Conservation (phyloP, 1,284 basidiomycete species). For the Kwoniella shivajii region DNA sequence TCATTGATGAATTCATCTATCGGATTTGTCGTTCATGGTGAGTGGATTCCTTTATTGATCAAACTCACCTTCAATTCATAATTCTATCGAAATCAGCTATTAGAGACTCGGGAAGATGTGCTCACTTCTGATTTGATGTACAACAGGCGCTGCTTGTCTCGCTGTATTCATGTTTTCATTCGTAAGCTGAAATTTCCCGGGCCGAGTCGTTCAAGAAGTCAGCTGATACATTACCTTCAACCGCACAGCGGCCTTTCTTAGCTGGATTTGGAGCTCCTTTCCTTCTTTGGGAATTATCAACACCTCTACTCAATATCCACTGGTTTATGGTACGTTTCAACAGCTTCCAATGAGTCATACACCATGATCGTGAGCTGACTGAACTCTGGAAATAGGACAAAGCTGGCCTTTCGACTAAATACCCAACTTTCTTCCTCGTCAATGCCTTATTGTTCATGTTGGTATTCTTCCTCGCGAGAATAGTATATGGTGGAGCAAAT, state of each 20-base stretch:
- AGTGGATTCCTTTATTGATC: not conserved
- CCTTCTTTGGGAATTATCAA: conserved; percentile 44
- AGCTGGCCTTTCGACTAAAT: conserved; percentile 19
- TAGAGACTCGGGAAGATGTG: too few relatives aligned
- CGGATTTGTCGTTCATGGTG: conserved; percentile 41
- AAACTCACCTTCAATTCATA: too few relatives aligned
- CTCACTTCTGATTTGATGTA: not conserved
- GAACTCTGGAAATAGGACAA: conserved; percentile 27
- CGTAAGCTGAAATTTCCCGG: too few relatives aligned
- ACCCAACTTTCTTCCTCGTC: conserved; percentile 29
- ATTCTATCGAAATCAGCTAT: too few relatives aligned
- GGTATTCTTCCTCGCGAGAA: conserved; percentile 42
- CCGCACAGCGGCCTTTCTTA: conserved; percentile 35
- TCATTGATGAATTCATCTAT: conserved; percentile 28
- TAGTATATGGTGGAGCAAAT: conserved; percentile 37
- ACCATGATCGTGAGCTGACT: not conserved
- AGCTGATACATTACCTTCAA: not conserved
- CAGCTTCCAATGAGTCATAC: not conserved
- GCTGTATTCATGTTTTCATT: conserved; percentile 41
- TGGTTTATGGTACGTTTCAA: conserved; percentile 38
- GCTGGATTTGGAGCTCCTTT: conserved; percentile 43
- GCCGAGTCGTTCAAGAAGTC: not conserved
- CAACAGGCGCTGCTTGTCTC: conserved; percentile 28
- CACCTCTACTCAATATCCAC: conserved; percentile 43
- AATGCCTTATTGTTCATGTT: conserved; percentile 40